phyloP scores from a whole-genome alignment of 2,329 filamentous ascomycete genomes.

The Fusarium incarnatum region DNA sequence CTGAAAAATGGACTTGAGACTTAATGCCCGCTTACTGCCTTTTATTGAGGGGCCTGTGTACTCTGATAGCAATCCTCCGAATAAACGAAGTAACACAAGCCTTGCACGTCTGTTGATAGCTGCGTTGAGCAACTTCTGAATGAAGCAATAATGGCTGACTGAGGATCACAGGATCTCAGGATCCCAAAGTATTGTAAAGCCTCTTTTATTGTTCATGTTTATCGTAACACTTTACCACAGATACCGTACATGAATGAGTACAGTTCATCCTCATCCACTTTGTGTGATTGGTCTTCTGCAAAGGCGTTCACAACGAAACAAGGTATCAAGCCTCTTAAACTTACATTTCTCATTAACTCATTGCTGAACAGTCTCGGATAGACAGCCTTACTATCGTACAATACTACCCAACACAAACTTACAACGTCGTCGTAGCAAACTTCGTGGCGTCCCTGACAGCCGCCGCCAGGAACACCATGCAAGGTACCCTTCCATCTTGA shows the following conservation, averaged over 20 bases:
- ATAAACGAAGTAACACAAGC: background rate
- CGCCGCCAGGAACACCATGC: conserved; percentile 36
- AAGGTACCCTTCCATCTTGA: conserved; percentile 30
- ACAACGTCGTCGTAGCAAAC: conserved; percentile 23
- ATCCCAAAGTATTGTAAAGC: background rate
- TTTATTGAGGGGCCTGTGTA: background rate
- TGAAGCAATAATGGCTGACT: background rate
- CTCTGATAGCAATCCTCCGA: background rate
- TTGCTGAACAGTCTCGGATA: background rate
- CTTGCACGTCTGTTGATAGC: background rate
- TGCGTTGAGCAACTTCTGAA: background rate
- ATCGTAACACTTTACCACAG: background rate
- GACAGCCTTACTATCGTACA: background rate
- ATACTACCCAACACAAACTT: background rate
- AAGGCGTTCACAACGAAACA: background rate
- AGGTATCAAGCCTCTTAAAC: background rate
- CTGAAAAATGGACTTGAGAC: background rate
- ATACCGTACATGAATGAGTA: background rate
- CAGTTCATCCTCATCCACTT: background rate
- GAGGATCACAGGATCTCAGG: background rate
- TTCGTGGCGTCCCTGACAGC: conserved; percentile 33
- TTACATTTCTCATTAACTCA: background rate
- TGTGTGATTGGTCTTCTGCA: background rate
- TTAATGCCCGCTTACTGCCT: background rate
- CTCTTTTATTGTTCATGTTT: background rate